Base-by-base conservation (phyloP, 2,329 filamentous ascomycete genomes). In the Botryotinia globosa region DNA sequence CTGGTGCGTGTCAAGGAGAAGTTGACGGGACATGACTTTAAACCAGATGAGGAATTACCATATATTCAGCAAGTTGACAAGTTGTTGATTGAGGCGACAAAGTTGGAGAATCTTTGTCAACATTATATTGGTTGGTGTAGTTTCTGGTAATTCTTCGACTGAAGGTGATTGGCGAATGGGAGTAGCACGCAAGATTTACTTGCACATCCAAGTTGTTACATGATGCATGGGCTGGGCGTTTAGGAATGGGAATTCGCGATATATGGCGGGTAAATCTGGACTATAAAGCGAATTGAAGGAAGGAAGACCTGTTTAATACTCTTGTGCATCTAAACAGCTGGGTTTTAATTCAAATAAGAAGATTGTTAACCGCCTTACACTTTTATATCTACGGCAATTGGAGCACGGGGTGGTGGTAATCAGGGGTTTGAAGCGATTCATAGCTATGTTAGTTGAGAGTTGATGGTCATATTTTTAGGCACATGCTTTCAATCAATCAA, bases 81-180 rank as follows among this genome's bases (percentile, higher is more conserved):
- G 82, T 85, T 99, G 79, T 92, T 99, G 78, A 91, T 92, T 74
- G 95, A 99, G 85, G 96, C 96, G 34, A 99, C 96, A 10, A 98
- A 96, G 80, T 86, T 98, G 78, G 96, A 98, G 87, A 98, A 98
- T 82, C 85, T 99, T 74, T 99, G 96, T 81, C 96, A 98, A 85
- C 96, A 98, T 85, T 99, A 98, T 82, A 97, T 98, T 78, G 96
- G 96, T 76, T 98, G 95, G 95, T 98, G 95, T 84, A 97, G 93
- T 83, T 98, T 98, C 87, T 98, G 95, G 95, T 98, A 64, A 45
- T 34, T 32, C 54, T 39, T n/a, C 8, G 39, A 34, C 29, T 16
- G 7, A 51, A 34, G 39, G 39, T 32, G 22, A 65, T 25, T 66
- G 20, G 48, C 39, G 22, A 45, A 45, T 42, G 29, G 7, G 29